Evolutionary conservation across 2,329 filamentous ascomycete species (phyloP), one percentile per base, ranked within the genome.

Genomic region (Aspergillus texensis): DNA sequence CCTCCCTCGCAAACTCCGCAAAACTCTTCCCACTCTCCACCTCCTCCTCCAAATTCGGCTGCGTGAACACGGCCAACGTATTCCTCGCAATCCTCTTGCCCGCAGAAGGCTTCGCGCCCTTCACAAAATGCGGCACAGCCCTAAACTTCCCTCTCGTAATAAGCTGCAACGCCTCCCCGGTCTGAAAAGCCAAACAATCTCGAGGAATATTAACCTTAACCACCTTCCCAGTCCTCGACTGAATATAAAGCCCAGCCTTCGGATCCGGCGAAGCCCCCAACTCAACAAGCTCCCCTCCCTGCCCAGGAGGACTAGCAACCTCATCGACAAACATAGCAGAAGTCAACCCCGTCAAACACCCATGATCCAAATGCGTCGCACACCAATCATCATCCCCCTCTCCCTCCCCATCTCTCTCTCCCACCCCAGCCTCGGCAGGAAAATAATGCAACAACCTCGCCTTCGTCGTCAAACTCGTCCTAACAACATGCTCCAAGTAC

Each of bases 301-400:
- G 81, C 70, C 63, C 67, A 41, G 73, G 71, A 19, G 68, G 67
- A 32, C 81, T 71, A 11, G 74, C 75, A 0, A 80, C 79, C 80
- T 98, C 94, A 74, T 98, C 93, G 66, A 98, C 85, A 77, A 96
- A 98, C 93, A 98, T 97, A 69, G 94, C 94, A 2, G 91, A 94
- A 0, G 95, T 99, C 39, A 99, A 84, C 16, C 94, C 94, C 0
- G 95, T 99, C 36, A 99, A 84, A 75, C 94, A 98, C 50, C 95
- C 93, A 72, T 97, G 93, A 77, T 98, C 94, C 62, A 95, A 63
- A 65, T 84, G 82, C 2, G 81, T 83, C 10, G 93, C 92, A 77
- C 94, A 99, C 95, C 95, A 99, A 79, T 96, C 92, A 77, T 97
- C 94, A 65, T 93, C 89, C n/a, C 80, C 65, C 0, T 61, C 61